Evolutionary conservation across 108 stramenopile species (phyloP), one percentile per base, ranked within the genome.

Genomic region (Cyclotella cryptica): DNA sequence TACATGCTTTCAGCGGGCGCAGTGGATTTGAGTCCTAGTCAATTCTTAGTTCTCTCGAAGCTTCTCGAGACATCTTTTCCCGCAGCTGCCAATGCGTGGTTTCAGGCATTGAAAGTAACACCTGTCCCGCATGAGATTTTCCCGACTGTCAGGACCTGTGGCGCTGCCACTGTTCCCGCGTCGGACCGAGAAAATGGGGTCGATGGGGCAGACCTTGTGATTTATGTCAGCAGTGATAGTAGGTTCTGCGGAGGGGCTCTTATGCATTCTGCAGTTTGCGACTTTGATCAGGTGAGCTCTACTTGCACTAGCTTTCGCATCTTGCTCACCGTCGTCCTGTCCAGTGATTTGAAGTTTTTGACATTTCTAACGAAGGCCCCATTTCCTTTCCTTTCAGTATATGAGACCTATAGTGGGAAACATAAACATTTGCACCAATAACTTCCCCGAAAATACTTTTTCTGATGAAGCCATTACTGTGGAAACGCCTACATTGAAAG

Each of bases 391-490:
- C 28, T 14, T 1, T 5, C 3, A 71, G 74, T 40, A 72, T n/a
- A 79, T 68, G 59, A 63, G 83, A 43, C 83, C 83, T 11, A 49
- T 84, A 17, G 83, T 79, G 14, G 78, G 74, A 22, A 79, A 79
- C 53, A 79, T 84, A 17, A 84, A 84, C 55, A 75, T 84, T 55
- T 84, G 83, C 54, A 69, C 68, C 15, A 79, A 75, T 14, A 74
- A 84, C 42, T 52, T 84, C 27, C 72, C 79, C 8, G 24, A 22
- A 22, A 57, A 22, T 21, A 39, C 7, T 30, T 35, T 30, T 52
- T 9, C 46, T 35, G 7, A 55, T 14, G 10, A 74, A 57, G 24
- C 18, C 35, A 17, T 43, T 41, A 17, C 55, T 75, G 26, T 39
- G 17, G 40, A 43, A 29, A 39, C 26, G 10, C 15, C 40, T 28